Conservation (phyloP, 108 stramenopile genomes). For the Bacterosira constricta region DNA sequence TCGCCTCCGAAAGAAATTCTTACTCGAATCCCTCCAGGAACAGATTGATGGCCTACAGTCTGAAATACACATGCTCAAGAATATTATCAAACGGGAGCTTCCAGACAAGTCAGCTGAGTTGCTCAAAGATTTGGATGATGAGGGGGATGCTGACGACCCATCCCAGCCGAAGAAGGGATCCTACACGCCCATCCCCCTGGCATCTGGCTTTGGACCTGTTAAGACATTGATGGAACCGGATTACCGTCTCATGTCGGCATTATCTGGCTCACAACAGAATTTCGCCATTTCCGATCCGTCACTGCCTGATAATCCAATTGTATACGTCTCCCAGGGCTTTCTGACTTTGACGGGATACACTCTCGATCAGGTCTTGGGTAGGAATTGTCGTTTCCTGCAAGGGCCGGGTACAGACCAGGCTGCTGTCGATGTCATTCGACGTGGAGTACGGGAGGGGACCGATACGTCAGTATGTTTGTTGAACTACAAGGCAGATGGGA, state of each 20-base stretch:
- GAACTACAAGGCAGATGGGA: slow-evolving; percentile 95
- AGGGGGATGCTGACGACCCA: slow-evolving; percentile 19
- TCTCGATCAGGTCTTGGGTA: slow-evolving; percentile 90
- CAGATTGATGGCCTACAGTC: slow-evolving; percentile 91
- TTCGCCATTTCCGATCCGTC: slow-evolving; percentile 97
- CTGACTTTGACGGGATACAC: slow-evolving; percentile 95
- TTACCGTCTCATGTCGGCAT: slow-evolving; percentile 84
- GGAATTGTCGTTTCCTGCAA: slow-evolving; percentile 98
- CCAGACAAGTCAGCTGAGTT: slow-evolving; percentile 62
- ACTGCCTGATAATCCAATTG: slow-evolving; percentile 97
- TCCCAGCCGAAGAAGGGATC: slow-evolving; percentile 56
- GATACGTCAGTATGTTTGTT: slow-evolving; percentile 89
- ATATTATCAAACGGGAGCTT: slow-evolving; percentile 64
- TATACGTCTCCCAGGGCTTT: slow-evolving; percentile 93
- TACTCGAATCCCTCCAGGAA: slow-evolving; percentile 94
- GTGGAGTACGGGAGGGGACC: slow-evolving; percentile 82
- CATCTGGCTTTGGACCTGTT: slow-evolving; percentile 90
- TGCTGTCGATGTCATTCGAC: slow-evolving; percentile 86
- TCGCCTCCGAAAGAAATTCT: slow-evolving; percentile 96
- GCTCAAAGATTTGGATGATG: slow-evolving; percentile 46
- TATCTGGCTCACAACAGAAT: slow-evolving; percentile 93
- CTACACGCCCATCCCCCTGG: slow-evolving; percentile 87
- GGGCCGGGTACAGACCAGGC: slow-evolving; percentile 93
- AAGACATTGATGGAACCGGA: slow-evolving; percentile 93
- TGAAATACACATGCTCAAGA: slow-evolving; percentile 75